phyloP scores from a whole-genome alignment of 2,329 filamentous ascomycete genomes.

The Penicillium sp. region DNA sequence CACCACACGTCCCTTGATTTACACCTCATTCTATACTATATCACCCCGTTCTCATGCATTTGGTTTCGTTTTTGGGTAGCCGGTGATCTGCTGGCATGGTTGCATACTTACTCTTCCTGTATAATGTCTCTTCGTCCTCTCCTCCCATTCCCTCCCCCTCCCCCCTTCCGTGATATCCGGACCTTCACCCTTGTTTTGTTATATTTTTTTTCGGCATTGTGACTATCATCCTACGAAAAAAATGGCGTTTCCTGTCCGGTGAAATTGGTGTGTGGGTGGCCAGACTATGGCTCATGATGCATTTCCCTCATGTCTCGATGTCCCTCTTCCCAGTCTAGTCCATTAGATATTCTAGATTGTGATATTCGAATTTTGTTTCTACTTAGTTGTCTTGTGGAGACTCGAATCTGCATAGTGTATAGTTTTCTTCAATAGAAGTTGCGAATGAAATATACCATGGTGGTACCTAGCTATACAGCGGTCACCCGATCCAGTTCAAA shows the following conservation, averaged over 20 bases:
- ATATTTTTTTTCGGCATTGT: not conserved
- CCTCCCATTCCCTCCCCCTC: not conserved
- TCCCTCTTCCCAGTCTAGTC: slow-evolving; percentile 6
- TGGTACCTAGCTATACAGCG: too few relatives aligned
- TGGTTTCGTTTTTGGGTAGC: slow-evolving; percentile 7
- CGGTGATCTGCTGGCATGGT: slow-evolving; percentile 14
- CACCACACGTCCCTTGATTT: slow-evolving; percentile 1
- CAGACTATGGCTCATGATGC: slow-evolving; percentile 20
- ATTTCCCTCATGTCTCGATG: slow-evolving; percentile 18
- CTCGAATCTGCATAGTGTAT: not conserved
- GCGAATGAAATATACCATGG: not conserved
- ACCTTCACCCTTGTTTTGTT: not conserved
- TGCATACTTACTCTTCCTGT: slow-evolving; percentile 19
- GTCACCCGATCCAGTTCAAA: too few relatives aligned
- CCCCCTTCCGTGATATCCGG: slow-evolving; percentile 7
- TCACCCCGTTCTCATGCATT: slow-evolving; percentile 3
- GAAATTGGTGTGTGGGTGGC: slow-evolving; percentile 4
- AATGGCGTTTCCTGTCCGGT: slow-evolving; percentile 14
- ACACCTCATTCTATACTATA: not conserved
- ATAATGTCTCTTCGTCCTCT: slow-evolving; percentile 18
- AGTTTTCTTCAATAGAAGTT: not conserved
- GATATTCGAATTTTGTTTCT: slow-evolving; percentile 11
- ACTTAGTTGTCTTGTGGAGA: not conserved
- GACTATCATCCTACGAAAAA: slow-evolving; percentile 1
- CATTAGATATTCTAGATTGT: slow-evolving; percentile 7